phyloP scores from a whole-genome alignment of 1,284 basidiomycete species.

The Ustilago shanxiensis region DNA sequence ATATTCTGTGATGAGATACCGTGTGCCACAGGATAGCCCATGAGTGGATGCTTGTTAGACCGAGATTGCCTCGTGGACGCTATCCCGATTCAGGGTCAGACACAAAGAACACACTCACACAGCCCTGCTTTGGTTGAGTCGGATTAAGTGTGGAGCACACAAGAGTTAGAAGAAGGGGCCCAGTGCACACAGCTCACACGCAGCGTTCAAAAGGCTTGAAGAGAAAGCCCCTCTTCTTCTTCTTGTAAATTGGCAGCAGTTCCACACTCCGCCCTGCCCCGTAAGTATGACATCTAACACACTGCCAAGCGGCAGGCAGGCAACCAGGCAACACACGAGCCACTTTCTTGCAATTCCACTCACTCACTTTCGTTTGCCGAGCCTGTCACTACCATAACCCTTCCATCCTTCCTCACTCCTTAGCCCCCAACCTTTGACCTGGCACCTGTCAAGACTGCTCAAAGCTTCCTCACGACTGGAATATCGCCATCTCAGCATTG shows the following conservation, averaged over 20 bases:
- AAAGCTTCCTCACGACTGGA: background rate
- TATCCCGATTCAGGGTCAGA: background rate
- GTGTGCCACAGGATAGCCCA: no score
- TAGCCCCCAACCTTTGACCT: no score
- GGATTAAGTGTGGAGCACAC: background rate
- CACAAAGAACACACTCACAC: background rate
- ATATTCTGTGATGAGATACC: background rate
- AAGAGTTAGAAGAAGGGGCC: background rate
- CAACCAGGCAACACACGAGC: constrained; percentile 3
- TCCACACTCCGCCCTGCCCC: no score
- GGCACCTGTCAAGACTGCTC: background rate
- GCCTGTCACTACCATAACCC: background rate
- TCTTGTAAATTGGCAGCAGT: background rate
- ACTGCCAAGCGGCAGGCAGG: background rate
- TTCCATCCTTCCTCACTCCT: background rate
- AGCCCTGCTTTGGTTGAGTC: background rate
- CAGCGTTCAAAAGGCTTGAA: background rate
- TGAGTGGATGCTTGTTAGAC: constrained; percentile 1
- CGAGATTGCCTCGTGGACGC: background rate
- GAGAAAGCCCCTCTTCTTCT: constrained; percentile 5
- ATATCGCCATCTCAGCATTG: background rate
- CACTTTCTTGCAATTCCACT: background rate
- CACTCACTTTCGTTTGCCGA: background rate
- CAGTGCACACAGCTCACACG: background rate
- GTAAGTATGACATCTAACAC: constrained; percentile 5